Evolutionary conservation across 441 rosid species (phyloP), one percentile per base, ranked within the genome.

Genomic region (Erysimum cheiri): DNA sequence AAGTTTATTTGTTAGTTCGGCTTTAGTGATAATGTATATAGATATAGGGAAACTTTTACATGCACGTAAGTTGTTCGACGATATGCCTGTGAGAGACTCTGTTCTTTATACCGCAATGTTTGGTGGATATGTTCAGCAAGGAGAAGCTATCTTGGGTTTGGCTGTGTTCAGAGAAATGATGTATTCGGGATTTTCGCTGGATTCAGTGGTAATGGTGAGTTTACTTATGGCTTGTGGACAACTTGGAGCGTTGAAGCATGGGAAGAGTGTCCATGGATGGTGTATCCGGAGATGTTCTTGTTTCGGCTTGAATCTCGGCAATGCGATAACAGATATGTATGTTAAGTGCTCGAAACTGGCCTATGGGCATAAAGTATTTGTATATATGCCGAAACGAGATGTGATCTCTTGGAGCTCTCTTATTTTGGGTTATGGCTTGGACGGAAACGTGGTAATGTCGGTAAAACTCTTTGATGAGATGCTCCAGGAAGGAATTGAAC

Each of bases 401-500:
- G 85, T 86, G 57, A 76, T 88, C 71, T 76, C 89, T 60, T 88
- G 91, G 91, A 88, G 88, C 80, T 83, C 91, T 8, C 75, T 88
- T 66, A 83, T 86, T 53, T 65, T 82, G 63, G 91, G 89, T 1
- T 80, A 86, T 49, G 91, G 91, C 11, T 54, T 86, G 64, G 79
- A 59, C 13, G 91, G 88, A 22, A 24, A 80, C 41, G 82, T 78
- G 4, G 63, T 32, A 17, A 43, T 64, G 53, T 81, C 84, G 3
- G 32, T 78, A 55, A 50, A 60, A 0, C 84, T 88, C 5, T 88
- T 88, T 47, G 80, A 84, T 37, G 52, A 52, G 59, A 86, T 86
- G 93, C 59, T 44, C 1, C 2, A 41, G 14, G 58, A 39, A 39
- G 67, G 84, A 2, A 53, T 86, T 33, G 32, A 68, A 49, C 93